Base-by-base conservation (phyloP, 495 filamentous ascomycete genomes). In the Talaromyces ruber region DNA sequence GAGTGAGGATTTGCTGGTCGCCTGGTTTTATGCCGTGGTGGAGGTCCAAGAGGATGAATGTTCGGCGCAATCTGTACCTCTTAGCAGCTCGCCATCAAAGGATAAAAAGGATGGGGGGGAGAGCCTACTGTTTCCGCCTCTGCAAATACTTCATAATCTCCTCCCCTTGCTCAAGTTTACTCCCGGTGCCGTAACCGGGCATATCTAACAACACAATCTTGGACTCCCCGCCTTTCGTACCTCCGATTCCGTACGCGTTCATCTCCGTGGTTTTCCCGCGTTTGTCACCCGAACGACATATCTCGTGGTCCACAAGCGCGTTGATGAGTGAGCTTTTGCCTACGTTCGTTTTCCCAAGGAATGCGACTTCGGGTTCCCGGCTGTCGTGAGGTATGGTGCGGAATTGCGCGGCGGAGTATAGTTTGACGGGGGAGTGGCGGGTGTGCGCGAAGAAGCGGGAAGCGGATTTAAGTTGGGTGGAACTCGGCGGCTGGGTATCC, bases 271-370 rank as follows among this genome's bases (percentile, higher is more conserved):
- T 98, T 53, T 84, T 77, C 0, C 94, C 94, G 0, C 92, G 90
- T 39, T 84, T 87, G 2, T 76, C 83, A 34, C 85, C 89, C 6
- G 87, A 88, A 72, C 85, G 83, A 62, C 80, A 83, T 6, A 83
- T 70, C 30, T 79, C 74, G 16, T 81, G 74, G 22, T 83, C 81
- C 63, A 93, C 82, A 6, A 98, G 76, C 1, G 88, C 88, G 70
- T 98, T 98, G 62, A 98, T 76, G 25, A 98, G 78, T 7, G 86
- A 89, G 30, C 88, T 92, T 71, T 98, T 98, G 39, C 93, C 94
- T 26, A 95, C 93, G 71, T 98, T 97, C 32, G 88, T 92, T 50
- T 92, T 85, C 52, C 94, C 94, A 1, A 91, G 74, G 66, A 91
- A 88, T 34, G 84, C 86, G n/a, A 90, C 84, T 73, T 85, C 80